Percentiles rank a stretch among this genome's conserved stretches.
These are phyloP conservation scores for Aureoboletus auriporus DNA, from an alignment of 768 basidiomycete species.

Conservation along the genomic window DNA sequence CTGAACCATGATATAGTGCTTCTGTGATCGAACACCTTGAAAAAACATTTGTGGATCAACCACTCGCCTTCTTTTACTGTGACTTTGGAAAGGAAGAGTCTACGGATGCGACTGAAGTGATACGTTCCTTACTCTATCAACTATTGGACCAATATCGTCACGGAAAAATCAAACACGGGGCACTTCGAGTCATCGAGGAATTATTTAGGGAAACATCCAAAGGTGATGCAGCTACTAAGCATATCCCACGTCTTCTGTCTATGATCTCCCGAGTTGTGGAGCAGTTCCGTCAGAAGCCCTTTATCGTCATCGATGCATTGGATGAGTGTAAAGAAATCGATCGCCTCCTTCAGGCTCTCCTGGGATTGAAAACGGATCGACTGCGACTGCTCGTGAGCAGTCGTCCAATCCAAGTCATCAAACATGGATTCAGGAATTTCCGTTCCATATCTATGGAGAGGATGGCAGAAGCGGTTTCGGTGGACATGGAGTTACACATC, in stretches of 20 bases:
- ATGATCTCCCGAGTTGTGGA: background rate
- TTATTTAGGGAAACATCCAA: background rate
- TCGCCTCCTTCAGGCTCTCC: background rate
- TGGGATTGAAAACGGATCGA: background rate
- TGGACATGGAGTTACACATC: background rate
- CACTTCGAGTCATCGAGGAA: background rate
- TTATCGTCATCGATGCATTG: slow-evolving; percentile 4
- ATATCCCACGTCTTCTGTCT: background rate
- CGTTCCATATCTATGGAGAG: background rate
- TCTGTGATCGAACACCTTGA: background rate
- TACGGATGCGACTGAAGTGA: background rate
- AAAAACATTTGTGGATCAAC: background rate
- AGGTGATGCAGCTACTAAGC: background rate
- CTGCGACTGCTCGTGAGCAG: background rate
- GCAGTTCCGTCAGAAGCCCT: background rate
- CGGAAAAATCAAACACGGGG: background rate
- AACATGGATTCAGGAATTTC: background rate
- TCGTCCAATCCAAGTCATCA: background rate
- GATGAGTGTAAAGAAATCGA: slow-evolving; percentile 3
- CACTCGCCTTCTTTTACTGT: background rate
- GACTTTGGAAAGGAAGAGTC: background rate
- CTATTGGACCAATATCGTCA: background rate
- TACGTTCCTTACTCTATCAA: background rate
- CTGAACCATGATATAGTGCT: background rate
- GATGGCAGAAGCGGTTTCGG: background rate